phyloP scores from a whole-genome alignment of 306 rosid genomes.

The Abrus precatorius region DNA sequence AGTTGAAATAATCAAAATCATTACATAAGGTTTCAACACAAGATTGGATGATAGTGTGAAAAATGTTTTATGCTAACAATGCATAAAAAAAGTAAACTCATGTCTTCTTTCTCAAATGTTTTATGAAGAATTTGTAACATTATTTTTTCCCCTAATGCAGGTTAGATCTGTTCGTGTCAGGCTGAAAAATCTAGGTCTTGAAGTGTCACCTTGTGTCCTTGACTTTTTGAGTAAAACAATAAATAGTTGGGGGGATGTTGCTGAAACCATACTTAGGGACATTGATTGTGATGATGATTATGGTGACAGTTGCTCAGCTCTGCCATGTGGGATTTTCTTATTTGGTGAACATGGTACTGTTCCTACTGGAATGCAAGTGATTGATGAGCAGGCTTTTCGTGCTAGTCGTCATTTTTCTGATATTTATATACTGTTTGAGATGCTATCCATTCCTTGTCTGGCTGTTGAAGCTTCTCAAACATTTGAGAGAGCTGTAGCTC shows the following conservation, averaged over 20 bases:
- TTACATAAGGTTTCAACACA: neutral
- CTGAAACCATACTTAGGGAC: slow-evolving; percentile 93
- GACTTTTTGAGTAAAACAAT: slow-evolving; percentile 90
- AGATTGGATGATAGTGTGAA: slow-evolving; percentile 23
- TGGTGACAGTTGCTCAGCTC: slow-evolving; percentile 72
- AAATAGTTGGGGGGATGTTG: slow-evolving; percentile 99
- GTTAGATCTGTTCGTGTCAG: slow-evolving; percentile 89
- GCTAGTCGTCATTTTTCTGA: slow-evolving; percentile 82
- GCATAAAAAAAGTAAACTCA: slow-evolving; percentile 35
- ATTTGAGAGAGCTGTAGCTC: slow-evolving; percentile 96
- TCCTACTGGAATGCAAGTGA: slow-evolving; percentile 68
- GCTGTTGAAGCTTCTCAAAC: slow-evolving; percentile 97
- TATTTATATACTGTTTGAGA: slow-evolving; percentile 84
- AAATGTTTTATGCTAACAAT: neutral
- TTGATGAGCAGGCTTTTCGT: slow-evolving; percentile 79
- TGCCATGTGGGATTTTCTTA: slow-evolving; percentile 72
- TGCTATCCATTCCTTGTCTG: slow-evolving; percentile 96
- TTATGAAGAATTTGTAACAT: slow-evolving; percentile 45
- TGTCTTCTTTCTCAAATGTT: slow-evolving; percentile 23
- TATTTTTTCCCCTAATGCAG: slow-evolving; percentile 60
- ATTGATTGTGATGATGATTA: slow-evolving; percentile 89
- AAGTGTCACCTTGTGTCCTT: slow-evolving; percentile 91
- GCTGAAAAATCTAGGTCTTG: slow-evolving; percentile 82
- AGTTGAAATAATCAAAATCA: slow-evolving; percentile 31
- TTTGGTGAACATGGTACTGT: slow-evolving; percentile 73